Evolutionary conservation across 352 stramenopile genomes (phyloP).

Genomic region (Phytophthora melonis): DNA sequence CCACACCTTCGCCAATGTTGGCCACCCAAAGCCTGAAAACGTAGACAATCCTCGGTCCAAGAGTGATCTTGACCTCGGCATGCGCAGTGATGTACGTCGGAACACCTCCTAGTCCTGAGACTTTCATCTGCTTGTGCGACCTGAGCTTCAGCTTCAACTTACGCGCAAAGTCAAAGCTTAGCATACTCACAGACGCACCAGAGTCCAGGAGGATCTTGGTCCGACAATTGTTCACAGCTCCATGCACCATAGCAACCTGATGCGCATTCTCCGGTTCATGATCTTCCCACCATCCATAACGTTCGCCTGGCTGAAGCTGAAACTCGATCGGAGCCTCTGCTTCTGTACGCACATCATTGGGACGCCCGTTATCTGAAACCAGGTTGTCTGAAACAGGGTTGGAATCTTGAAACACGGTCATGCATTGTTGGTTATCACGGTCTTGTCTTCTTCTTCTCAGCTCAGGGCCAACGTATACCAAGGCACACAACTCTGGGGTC

Average conservation of each 20-base stretch:
- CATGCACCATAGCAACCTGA: background rate
- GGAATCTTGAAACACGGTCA: background rate
- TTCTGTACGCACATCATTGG: background rate
- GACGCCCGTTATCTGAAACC: background rate
- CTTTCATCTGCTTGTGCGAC: slow-evolving; percentile 12
- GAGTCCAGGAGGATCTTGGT: slow-evolving; percentile 5
- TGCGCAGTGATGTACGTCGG: slow-evolving; percentile 10
- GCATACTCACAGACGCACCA: slow-evolving; percentile 5
- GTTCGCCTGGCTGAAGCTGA: background rate
- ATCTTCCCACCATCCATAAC: background rate
- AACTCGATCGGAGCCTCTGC: background rate
- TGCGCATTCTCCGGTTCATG: background rate
- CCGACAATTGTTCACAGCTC: background rate
- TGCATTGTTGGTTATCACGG: background rate
- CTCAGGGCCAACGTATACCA: background rate
- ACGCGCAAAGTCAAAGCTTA: slow-evolving; percentile 17
- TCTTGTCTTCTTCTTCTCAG: background rate
- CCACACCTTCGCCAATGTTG: background rate
- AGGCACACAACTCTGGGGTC: background rate
- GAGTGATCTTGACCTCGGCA: slow-evolving; percentile 11
- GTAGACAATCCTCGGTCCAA: background rate
- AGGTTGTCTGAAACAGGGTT: background rate
- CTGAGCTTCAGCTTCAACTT: slow-evolving; percentile 4
- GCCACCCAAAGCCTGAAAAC: background rate
- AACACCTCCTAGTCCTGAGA: slow-evolving; percentile 6